Base-by-base conservation (phyloP, 306 rosid species). In the Boehmeria nivea region DNA sequence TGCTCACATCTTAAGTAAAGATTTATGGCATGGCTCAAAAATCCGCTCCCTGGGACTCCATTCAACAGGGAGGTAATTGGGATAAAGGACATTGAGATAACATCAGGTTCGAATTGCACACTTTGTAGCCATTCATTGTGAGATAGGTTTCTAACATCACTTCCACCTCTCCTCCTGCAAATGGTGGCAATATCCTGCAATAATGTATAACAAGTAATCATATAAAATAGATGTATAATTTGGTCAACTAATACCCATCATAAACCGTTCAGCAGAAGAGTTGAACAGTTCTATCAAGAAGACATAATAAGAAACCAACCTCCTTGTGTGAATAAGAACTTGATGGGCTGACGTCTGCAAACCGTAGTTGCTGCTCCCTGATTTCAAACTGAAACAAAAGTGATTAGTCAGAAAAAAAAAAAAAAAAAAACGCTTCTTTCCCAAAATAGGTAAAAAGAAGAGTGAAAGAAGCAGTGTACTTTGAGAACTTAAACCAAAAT, bases 41-140 rank as follows among this genome's bases (percentile, higher is more conserved):
- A 91, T 71, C 98, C 98, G 71, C 98, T 84, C 68, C 98, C 98
- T 0, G 82, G 95, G 33, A 91, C 95, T 71, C 98, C 98, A 65
- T 87, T 87, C 63, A 91, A 69, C 51, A 91, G 71, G 80, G 98
- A 87, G 13, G 96, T 87, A 59, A 91, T 76, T 45, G 98, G 98
- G 69, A 91, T 82, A 56, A 91, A 87, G 43, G 98, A 84, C 96
- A 91, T 82, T 69, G 95, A 78, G 77, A 91, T 91, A 64, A 82
- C 96, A 73, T 87, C 94, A 55, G 98, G 95, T 76, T 84, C 89
- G 16, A 14, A 61, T 77, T 87, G 98, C 69, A 91, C 95, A 59
- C 82, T 80, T 52, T 76, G 96, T 54, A 91, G 67, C 98, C 98
- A 91, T 59, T 80, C 91, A 62, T 84, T 66, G 64, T 91, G 98